Percentiles rank a stretch among this genome's conserved stretches.
Conservation (phyloP, 345 rosid genomes). For the Lepidium didymum region DNA sequence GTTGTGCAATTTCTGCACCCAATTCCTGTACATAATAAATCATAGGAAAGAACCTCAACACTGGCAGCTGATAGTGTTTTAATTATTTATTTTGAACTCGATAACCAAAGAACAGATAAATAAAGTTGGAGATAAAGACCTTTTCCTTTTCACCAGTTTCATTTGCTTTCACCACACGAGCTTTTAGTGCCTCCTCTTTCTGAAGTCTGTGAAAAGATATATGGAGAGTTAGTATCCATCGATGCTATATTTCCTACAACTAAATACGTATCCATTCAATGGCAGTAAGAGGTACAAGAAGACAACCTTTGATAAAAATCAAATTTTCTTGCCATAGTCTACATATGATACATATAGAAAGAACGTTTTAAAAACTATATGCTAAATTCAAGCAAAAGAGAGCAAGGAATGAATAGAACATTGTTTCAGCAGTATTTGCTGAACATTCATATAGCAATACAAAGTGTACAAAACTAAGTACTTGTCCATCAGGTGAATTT, state of each 20-base stretch:
- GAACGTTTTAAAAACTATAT: neutral
- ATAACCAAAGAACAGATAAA: neutral
- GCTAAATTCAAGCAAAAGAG: neutral
- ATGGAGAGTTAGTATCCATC: conserved; percentile 1
- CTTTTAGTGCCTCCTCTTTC: conserved; percentile 87
- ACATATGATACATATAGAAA: neutral
- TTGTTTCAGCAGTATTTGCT: neutral
- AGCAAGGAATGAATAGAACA: neutral
- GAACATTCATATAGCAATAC: neutral
- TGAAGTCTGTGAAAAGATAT: conserved; percentile 40
- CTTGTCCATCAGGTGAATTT: neutral
- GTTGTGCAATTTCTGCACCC: conserved; percentile 62
- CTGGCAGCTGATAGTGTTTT: neutral
- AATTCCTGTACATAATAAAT: conserved; percentile 54
- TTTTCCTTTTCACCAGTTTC: conserved; percentile 76
- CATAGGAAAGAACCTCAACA: conserved; percentile 9
- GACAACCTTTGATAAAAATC: neutral
- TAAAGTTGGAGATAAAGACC: conserved; percentile 31
- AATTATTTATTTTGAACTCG: neutral
- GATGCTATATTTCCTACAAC: neutral
- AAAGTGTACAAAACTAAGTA: neutral
- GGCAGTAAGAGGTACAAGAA: neutral
- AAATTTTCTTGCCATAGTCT: neutral
- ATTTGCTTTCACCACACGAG: conserved; percentile 69
- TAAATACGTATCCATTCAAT: neutral